phyloP scores from a whole-genome alignment of 805 yeast genomes.

The Peterozyma xylosa region DNA sequence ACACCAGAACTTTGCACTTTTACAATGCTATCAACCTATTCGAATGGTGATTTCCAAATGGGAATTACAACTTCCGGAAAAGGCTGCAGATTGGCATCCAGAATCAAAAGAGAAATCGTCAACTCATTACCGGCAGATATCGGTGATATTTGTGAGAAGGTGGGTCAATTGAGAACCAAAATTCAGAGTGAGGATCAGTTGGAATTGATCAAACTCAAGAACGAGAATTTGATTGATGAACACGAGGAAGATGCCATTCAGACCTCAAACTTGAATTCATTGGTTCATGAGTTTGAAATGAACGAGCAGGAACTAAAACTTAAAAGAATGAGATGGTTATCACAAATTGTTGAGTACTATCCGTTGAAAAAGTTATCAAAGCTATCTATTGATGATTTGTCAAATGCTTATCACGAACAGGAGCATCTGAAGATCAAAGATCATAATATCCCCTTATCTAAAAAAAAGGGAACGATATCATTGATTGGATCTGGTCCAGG shows the following conservation, averaged over 20 bases:
- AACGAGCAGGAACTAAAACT: conserved; percentile 41
- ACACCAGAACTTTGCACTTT: conserved; percentile 68
- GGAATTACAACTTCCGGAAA: conserved; percentile 84
- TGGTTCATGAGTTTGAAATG: conserved; percentile 54
- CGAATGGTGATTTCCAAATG: conserved; percentile 67
- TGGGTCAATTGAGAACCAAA: conserved; percentile 56
- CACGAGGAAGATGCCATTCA: conserved; percentile 68
- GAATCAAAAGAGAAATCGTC: conserved; percentile 70
- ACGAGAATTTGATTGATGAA: conserved; percentile 36
- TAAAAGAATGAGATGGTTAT: conserved; percentile 74
- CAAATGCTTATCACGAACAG: conserved; percentile 27
- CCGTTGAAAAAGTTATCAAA: conserved; percentile 63
- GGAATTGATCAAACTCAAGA: conserved; percentile 14
- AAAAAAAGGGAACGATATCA: conserved; percentile 50
- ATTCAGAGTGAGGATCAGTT: conserved; percentile 46
- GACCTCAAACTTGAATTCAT: conserved; percentile 46
- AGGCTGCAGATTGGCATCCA: conserved; percentile 80
- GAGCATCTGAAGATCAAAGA: not conserved
- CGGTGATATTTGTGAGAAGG: conserved; percentile 57
- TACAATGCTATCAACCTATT: conserved; percentile 63
- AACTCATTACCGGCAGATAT: conserved; percentile 61
- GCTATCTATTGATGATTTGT: conserved; percentile 51
- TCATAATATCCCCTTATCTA: conserved; percentile 8
- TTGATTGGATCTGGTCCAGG: conserved; percentile 97
- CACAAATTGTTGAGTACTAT: conserved; percentile 86